Percentiles rank a stretch among this genome's conserved stretches.
Evolutionary conservation across 139 green algal genomes (phyloP).

Genomic region (Mesostigma viride): DNA sequence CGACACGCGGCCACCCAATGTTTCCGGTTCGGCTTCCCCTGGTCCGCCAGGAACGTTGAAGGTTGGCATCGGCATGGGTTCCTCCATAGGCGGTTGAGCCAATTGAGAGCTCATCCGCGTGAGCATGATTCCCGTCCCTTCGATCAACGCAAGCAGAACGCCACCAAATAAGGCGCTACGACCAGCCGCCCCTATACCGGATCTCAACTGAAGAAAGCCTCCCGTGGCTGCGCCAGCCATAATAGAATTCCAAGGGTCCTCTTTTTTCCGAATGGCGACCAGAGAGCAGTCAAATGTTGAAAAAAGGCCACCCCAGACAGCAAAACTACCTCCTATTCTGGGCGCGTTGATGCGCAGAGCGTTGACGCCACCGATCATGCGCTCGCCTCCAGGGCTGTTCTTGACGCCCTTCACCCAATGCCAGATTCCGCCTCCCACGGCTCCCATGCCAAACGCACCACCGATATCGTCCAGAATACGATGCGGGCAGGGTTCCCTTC

Average conservation of each 20-base stretch:
- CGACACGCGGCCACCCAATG: no score
- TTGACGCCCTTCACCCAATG: constrained; percentile 83
- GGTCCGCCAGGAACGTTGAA: no score
- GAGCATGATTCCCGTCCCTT: constrained; percentile 90
- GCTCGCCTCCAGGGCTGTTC: constrained; percentile 70
- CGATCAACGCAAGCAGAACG: constrained; percentile 80
- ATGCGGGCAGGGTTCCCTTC: constrained; percentile 81
- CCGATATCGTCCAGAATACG: constrained; percentile 96
- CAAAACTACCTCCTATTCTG: constrained; percentile 90
- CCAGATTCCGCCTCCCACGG: constrained; percentile 83
- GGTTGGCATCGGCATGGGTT: no score
- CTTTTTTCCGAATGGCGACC: constrained; percentile 67
- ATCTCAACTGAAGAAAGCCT: constrained; percentile 83
- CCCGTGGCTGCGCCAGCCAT: constrained; percentile 76
- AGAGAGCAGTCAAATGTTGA: constrained; percentile 93
- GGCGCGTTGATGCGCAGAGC: constrained; percentile 69
- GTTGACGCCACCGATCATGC: constrained; percentile 69
- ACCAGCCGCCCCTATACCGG: constrained; percentile 55
- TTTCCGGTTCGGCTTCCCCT: no score
- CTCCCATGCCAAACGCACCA: constrained; percentile 97
- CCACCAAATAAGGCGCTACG: constrained; percentile 82
- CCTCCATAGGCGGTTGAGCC: background rate
- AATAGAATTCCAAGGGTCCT: constrained; percentile 98
- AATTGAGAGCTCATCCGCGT: constrained; percentile 57
- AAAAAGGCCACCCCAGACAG: constrained; percentile 95